Conservation (phyloP, 78 protist genomes). For the Diacronema lutheri region DNA sequence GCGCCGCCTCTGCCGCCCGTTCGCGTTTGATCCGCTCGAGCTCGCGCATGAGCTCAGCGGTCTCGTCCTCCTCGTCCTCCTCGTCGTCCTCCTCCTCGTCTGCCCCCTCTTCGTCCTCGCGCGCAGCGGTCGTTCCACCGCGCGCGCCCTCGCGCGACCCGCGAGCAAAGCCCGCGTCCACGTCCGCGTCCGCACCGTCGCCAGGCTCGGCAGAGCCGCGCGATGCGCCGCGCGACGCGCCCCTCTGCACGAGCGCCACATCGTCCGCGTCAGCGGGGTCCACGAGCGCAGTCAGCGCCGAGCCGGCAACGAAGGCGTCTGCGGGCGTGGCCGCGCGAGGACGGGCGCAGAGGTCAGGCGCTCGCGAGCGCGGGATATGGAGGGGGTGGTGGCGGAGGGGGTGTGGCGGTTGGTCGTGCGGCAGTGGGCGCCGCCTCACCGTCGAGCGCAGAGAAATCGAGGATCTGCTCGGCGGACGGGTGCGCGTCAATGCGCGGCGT, state of each 20-base stretch:
- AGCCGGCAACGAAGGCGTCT: slow-evolving; percentile 4
- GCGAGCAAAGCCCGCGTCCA: not conserved
- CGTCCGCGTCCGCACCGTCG: not conserved
- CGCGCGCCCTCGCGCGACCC: too few relatives aligned
- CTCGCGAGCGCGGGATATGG: not conserved
- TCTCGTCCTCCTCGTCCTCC: slow-evolving; percentile 62
- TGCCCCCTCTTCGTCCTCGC: slow-evolving; percentile 8
- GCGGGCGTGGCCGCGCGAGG: too few relatives aligned
- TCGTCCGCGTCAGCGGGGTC: not conserved
- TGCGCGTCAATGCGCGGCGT: too few relatives aligned
- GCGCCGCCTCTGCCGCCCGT: slow-evolving; percentile 57
- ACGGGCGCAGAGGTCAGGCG: not conserved
- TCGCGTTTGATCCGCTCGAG: slow-evolving; percentile 65
- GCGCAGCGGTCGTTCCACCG: not conserved
- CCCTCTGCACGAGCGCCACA: too few relatives aligned
- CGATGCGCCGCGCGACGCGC: not conserved
- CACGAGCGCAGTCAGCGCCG: not conserved
- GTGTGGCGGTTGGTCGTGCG: too few relatives aligned
- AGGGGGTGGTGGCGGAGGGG: not conserved
- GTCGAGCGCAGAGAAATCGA: not conserved
- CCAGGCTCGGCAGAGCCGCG: not conserved
- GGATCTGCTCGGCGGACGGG: not conserved
- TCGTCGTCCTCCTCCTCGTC: slow-evolving; percentile 10
- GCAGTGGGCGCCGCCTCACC: not conserved
- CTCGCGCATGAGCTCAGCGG: slow-evolving; percentile 55